Base-by-base conservation (phyloP, 2,329 filamentous ascomycete genomes). In the Penicillium sp. region DNA sequence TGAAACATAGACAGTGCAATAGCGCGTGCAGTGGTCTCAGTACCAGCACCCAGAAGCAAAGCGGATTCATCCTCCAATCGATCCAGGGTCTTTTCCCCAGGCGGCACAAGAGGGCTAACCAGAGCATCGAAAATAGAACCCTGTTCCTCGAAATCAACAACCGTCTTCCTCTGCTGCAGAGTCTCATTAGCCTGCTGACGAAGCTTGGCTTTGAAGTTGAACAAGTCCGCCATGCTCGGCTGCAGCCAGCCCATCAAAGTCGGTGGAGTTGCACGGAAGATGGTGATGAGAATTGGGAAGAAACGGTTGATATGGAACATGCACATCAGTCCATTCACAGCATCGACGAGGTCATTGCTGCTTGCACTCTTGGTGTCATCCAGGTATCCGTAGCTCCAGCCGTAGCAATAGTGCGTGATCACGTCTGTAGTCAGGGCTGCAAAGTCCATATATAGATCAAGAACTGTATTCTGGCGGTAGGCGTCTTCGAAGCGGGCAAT, bases 381-480 rank as follows among this genome's bases (percentile, higher is more conserved):
- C 1, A 71, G 57, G 6, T 62, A 65, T 14, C 62, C 53, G 24
- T 60, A 59, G 40, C 53, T 63, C 50, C 59, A 60, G 10, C 63
- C 70, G 31, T 69, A 72, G 14, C 58, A 62, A 42, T 72, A 72
- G 14, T 68, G 55, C 0, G 62, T 65, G 41, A 69, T 68, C 13
- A 70, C 62, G 46, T 73, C 69, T 16, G 59, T 59, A 6, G 63
- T 66, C 18, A 68, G 50, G 1, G 61, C 60, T 10, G 58, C 57
- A 28, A 58, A 67, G 6, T 60, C 60, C 0, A 55, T 50, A 28
- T 60, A 52, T 3, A 67, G 44, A 10, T 50, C 44, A 2, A 65
- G 47, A 9, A 63, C 57, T 0, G 47, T 38, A 2, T 44, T 44
- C 2, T 44, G 40, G 8, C 35, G 10, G 20, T 44, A 49, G 4